Base-by-base conservation (phyloP, 441 rosid species). In the Francoa sonchifolia region DNA sequence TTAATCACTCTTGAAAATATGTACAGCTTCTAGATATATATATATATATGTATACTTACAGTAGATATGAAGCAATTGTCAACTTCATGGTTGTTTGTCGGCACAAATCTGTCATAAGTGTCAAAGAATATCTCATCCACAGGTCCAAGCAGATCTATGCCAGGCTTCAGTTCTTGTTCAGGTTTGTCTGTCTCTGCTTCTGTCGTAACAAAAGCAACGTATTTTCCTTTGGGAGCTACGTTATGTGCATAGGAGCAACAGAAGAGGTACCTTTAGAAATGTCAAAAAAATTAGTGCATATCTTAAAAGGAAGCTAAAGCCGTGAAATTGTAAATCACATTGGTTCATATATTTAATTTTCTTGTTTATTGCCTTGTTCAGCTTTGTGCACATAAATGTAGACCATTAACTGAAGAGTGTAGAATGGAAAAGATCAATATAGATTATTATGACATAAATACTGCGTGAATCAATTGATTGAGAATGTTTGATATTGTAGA, bases 211-310 rank as follows among this genome's bases (percentile, higher is more conserved):
- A 79, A 75, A 10, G 88, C 83, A 23, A 79, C 73, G 71, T 54
- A 79, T 57, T 72, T 69, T 3, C 83, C 83, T 51, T 75, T 63
- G 39, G 88, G 72, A 39, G 83, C 80, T 30, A 79, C 83, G 42
- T 75, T 79, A 59, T 79, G 88, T 41, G 88, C 67, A 59, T 73
- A 75, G 8, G 88, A 79, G 64, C 89, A 79, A 55, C 79, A 79
- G 48, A 79, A 79, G 37, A 79, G 65, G 54, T 79, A 79, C 88
- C 83, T 77, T 69, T 35, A 45, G 35, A 35, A 47, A 22, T 10
- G 18, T 13, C 4, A 36, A 19, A 33, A 42, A 8, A 31, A 37
- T 10, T n/a, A n/a, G n/a, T n/a, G n/a, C n/a, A n/a, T n/a, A n/a
- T n/a, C n/a, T n/a, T 35, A 9, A 17, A 11, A 17, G n/a, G 13